phyloP scores from a whole-genome alignment of 768 basidiomycete genomes.

The Rhodotorula diobovata region DNA sequence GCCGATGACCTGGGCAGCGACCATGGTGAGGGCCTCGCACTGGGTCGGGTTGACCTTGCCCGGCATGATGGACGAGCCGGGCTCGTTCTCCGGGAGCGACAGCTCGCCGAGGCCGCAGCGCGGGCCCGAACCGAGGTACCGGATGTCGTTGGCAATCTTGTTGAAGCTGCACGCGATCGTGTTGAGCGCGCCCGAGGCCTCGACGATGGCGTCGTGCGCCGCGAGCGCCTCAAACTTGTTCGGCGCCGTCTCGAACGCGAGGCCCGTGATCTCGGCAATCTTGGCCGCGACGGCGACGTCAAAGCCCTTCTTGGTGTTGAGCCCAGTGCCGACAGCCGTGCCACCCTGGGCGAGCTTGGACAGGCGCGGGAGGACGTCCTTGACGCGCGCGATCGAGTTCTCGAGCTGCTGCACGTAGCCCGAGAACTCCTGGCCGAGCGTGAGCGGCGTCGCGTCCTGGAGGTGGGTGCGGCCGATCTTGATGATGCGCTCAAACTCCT shows the following conservation, averaged over 20 bases:
- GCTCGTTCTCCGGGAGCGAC: slow-evolving; percentile 93
- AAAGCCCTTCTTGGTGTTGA: slow-evolving; percentile 95
- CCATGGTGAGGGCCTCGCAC: slow-evolving; percentile 98
- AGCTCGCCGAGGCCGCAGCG: slow-evolving; percentile 96
- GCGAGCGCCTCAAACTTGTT: slow-evolving; percentile 99
- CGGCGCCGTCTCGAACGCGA: slow-evolving; percentile 90
- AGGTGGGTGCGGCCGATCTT: slow-evolving; percentile 98
- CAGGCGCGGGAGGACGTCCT: slow-evolving; percentile 74
- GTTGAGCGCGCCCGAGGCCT: slow-evolving; percentile 94
- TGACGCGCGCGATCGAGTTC: slow-evolving; percentile 80
- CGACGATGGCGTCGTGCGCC: slow-evolving; percentile 95
- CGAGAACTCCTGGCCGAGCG: slow-evolving; percentile 96
- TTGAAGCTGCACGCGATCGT: slow-evolving; percentile 92
- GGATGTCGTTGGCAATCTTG: slow-evolving; percentile 99
- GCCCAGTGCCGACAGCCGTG: slow-evolving; percentile 94
- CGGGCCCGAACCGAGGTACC: slow-evolving; percentile 94
- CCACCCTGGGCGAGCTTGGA: slow-evolving; percentile 92
- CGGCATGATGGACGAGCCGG: slow-evolving; percentile 97
- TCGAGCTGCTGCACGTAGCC: slow-evolving; percentile 93
- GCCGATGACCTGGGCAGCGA: slow-evolving; percentile 96
- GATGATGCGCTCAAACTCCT: slow-evolving; percentile 82
- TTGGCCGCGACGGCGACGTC: slow-evolving; percentile 89
- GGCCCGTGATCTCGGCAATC: slow-evolving; percentile 82
- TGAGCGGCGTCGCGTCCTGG: slow-evolving; percentile 94
- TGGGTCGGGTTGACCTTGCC: slow-evolving; percentile 99